Evolutionary conservation across 176 grass and related monocot genomes (phyloP).

Genomic region (Guadua angustifolia): DNA sequence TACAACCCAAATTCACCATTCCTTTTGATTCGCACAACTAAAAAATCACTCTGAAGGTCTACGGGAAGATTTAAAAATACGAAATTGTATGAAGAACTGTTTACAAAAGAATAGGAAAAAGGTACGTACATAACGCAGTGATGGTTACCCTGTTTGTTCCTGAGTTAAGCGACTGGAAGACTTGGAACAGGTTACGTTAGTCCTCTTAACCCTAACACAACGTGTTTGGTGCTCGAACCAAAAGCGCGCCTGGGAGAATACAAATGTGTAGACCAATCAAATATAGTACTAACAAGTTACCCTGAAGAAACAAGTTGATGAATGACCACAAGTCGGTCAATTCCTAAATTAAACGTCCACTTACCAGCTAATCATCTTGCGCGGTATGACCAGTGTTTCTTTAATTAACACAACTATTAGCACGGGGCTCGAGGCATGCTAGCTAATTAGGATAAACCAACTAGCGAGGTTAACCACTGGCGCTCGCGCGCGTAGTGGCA

Average conservation of each 20-base stretch:
- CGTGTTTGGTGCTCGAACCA: background rate
- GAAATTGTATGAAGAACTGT: too few species aligned
- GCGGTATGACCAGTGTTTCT: background rate
- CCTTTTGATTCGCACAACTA: too few species aligned
- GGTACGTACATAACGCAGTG: too few species aligned
- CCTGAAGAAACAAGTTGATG: background rate
- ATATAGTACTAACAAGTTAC: background rate
- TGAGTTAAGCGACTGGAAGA: too few species aligned
- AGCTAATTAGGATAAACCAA: background rate
- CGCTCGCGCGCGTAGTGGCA: background rate
- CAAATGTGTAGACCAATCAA: background rate
- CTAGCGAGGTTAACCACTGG: slow-evolving; percentile 16
- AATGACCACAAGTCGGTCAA: background rate
- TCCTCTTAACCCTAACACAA: too few species aligned
- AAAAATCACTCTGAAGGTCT: too few species aligned
- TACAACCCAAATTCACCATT: too few species aligned
- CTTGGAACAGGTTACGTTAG: too few species aligned
- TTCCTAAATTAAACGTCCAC: background rate
- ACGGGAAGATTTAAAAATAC: too few species aligned
- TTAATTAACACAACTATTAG: background rate
- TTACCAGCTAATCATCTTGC: background rate
- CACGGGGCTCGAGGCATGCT: background rate
- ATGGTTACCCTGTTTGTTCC: too few species aligned
- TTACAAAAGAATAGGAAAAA: too few species aligned
- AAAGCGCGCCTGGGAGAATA: background rate